Conservation (phyloP, 768 basidiomycete species). For the Suillus luteus region DNA sequence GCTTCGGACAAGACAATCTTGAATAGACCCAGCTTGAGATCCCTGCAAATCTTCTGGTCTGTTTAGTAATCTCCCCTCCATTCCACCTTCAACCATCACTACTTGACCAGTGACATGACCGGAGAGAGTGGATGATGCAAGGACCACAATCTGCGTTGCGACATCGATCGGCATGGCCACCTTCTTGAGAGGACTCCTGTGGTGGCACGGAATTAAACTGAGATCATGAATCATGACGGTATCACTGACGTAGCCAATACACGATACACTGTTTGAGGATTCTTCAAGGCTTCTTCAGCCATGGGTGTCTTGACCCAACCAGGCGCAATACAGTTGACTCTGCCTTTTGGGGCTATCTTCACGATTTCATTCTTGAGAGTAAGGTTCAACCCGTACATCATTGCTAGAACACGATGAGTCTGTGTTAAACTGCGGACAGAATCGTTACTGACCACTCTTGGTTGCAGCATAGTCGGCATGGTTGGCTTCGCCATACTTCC, state of each 20-base stretch:
- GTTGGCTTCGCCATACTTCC: conserved; percentile 70
- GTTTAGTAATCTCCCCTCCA: conserved; percentile 67
- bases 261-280: conserved; percentile 54
- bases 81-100: conserved; percentile 73
- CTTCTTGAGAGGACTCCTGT: conserved; percentile 70
- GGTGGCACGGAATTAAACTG: not conserved
- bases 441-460: conserved; percentile 56
- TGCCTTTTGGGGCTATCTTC: conserved; percentile 64
- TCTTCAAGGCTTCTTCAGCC: conserved; percentile 56
- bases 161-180: conserved; percentile 63
- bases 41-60: conserved; percentile 36
- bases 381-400: conserved; percentile 73
- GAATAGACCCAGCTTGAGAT: not conserved
- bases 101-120: conserved; percentile 76
- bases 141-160: conserved; percentile 61
- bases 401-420: conserved; percentile 38
- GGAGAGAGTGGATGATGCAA: conserved; percentile 62
- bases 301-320: conserved; percentile 70
- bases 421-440: not conserved
- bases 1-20: not conserved
- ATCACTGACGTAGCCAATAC: conserved; percentile 65
- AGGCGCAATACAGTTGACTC: conserved; percentile 72
- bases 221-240: not conserved
- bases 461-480: conserved; percentile 68
- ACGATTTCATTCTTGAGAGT: conserved; percentile 83